These are phyloP conservation scores for Euphorbia celastroides DNA, from an alignment of 441 rosid genomes.

Conservation along the genomic window DNA sequence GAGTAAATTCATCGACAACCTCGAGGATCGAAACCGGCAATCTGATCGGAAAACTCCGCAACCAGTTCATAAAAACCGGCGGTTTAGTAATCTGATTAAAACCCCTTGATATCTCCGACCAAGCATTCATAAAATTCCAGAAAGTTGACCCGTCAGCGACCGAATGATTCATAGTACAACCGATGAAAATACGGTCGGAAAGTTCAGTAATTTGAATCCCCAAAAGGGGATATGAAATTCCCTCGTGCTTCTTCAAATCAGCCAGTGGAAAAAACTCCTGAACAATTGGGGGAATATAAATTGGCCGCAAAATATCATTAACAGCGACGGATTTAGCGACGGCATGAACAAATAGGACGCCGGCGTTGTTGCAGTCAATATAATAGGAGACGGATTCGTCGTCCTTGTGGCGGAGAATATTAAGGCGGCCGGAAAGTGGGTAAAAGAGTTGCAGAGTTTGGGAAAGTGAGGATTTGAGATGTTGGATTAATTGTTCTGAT, in stretches of 20 bases:
- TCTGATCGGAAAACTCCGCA: not conserved
- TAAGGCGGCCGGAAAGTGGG: conserved; percentile 25
- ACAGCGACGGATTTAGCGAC: conserved; percentile 14
- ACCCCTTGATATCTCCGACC: conserved; percentile 3
- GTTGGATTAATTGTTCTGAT: not conserved
- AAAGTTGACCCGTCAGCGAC: conserved; percentile 11
- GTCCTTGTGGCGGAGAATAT: conserved; percentile 6
- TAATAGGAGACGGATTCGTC: conserved; percentile 18
- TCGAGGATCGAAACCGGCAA: not conserved
- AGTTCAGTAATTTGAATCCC: conserved; percentile 41
- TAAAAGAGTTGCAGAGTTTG: conserved; percentile 25
- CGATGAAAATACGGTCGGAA: conserved; percentile 35
- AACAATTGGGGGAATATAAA: conserved; percentile 16
- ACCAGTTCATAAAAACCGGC: conserved; percentile 6
- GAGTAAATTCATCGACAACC: not conserved
- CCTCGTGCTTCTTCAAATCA: not conserved
- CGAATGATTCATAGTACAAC: conserved; percentile 5
- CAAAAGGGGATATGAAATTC: conserved; percentile 24
- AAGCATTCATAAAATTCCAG: conserved; percentile 12
- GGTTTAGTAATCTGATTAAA: not conserved
- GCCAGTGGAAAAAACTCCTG: conserved; percentile 15
- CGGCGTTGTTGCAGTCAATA: conserved; percentile 17
- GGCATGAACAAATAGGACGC: conserved; percentile 18
- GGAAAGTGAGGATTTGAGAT: conserved; percentile 9
- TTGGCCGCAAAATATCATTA: conserved; percentile 15